phyloP scores from a whole-genome alignment of 805 yeast genomes.

The Candida anglica region DNA sequence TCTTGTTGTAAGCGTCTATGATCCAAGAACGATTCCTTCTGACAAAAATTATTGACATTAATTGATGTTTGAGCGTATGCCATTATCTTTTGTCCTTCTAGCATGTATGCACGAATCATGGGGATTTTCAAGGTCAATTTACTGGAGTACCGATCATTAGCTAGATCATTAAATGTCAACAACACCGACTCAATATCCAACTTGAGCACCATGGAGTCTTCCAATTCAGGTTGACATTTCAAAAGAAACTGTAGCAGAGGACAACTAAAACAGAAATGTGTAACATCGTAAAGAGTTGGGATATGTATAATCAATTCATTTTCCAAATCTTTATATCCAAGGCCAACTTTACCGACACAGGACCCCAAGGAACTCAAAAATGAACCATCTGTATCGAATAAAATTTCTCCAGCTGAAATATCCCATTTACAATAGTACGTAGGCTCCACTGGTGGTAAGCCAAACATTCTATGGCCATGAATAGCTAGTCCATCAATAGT shows the following conservation, averaged over 20 bases:
- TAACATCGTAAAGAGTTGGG: conserved; percentile 62
- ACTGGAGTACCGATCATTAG: conserved; percentile 61
- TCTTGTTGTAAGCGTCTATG: conserved; percentile 53
- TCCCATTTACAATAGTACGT: conserved; percentile 93
- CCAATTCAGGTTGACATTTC: conserved; percentile 17
- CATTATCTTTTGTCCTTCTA: conserved; percentile 14
- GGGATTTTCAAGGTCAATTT: conserved; percentile 51
- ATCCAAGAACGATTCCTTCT: conserved; percentile 43
- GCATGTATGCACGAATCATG: neutral
- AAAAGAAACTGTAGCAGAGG: conserved; percentile 45
- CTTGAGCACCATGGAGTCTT: conserved; percentile 7
- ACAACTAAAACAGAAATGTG: conserved; percentile 56
- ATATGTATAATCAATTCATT: conserved; percentile 61
- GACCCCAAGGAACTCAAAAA: conserved; percentile 41
- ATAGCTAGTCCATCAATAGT: conserved; percentile 56
- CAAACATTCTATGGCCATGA: conserved; percentile 92
- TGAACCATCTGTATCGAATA: conserved; percentile 45
- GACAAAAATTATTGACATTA: conserved; percentile 54
- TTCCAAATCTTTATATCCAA: conserved; percentile 71
- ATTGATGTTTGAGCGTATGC: conserved; percentile 51
- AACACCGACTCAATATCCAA: conserved; percentile 18
- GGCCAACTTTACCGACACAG: conserved; percentile 46
- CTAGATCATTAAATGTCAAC: conserved; percentile 61
- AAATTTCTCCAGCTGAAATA: conserved; percentile 59
- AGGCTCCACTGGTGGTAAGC: conserved; percentile 83